Percentiles rank a stretch among this genome's conserved stretches.
phyloP scores from a whole-genome alignment of 345 rosid genomes.

The Luvunga scandens region DNA sequence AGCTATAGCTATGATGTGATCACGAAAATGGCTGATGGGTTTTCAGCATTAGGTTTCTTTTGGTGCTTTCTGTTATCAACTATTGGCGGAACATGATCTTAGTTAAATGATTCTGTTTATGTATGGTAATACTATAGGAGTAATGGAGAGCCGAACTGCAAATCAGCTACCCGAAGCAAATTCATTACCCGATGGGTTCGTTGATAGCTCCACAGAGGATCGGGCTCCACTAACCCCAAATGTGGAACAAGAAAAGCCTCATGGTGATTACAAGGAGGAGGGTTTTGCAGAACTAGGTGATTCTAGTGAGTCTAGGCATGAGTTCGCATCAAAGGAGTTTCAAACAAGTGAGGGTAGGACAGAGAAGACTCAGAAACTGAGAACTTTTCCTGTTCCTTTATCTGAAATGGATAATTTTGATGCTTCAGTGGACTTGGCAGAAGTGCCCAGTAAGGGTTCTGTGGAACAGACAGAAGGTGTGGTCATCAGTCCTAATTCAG shows the following conservation, averaged over 20 bases:
- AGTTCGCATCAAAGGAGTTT: conserved; percentile 14
- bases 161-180: conserved; percentile 89
- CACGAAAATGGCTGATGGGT: background rate
- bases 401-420: conserved; percentile 47
- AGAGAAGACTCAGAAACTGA: conserved; percentile 47
- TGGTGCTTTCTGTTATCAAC: too few relatives aligned
- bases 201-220: conserved; percentile 61
- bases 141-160: conserved; percentile 60
- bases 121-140: conserved; percentile 23
- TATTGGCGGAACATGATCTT: background rate
- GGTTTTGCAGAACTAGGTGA: conserved; percentile 17
- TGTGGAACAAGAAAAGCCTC: conserved; percentile 41
- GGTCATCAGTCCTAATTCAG: conserved; percentile 9
- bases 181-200: conserved; percentile 91
- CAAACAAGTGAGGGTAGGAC: conserved; percentile 25
- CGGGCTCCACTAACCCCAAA: conserved; percentile 48
- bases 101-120: background rate
- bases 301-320: conserved; percentile 18
- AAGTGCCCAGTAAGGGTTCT: conserved; percentile 22
- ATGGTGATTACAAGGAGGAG: conserved; percentile 28
- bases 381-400: conserved; percentile 68
- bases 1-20: background rate
- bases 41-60: background rate
- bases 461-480: conserved; percentile 30
- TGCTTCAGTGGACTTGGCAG: conserved; percentile 33